phyloP scores from a whole-genome alignment of 768 basidiomycete genomes.

The Lentinula sp. region DNA sequence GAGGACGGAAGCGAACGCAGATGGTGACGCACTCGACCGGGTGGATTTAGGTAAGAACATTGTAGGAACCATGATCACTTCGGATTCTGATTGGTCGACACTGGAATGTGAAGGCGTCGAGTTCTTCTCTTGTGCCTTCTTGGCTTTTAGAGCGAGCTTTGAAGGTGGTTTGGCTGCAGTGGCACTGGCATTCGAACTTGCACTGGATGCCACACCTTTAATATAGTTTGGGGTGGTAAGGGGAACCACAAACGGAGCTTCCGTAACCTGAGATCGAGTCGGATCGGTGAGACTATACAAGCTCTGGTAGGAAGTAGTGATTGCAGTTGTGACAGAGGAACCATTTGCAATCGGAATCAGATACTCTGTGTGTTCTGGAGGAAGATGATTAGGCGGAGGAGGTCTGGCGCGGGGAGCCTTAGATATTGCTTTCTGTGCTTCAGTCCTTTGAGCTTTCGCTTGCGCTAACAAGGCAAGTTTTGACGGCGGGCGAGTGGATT shows the following conservation, averaged over 20 bases:
- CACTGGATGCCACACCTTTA: slow-evolving; percentile 28
- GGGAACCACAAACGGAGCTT: slow-evolving; percentile 38
- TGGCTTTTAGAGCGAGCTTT: slow-evolving; percentile 73
- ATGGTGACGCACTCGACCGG: slow-evolving; percentile 68
- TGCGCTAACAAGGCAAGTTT: slow-evolving; percentile 74
- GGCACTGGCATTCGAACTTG: slow-evolving; percentile 38
- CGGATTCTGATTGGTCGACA: slow-evolving; percentile 31
- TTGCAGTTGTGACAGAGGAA: slow-evolving; percentile 75
- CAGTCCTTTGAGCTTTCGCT: slow-evolving; percentile 38
- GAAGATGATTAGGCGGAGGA: slow-evolving; percentile 28
- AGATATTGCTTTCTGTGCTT: slow-evolving; percentile 25
- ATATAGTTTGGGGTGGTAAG: slow-evolving; percentile 19
- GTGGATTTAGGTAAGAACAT: slow-evolving; percentile 51
- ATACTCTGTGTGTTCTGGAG: slow-evolving; percentile 57
- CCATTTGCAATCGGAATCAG: slow-evolving; percentile 79
- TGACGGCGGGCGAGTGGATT: slow-evolving; percentile 42
- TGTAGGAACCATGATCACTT: slow-evolving; percentile 32
- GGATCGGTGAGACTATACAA: slow-evolving; percentile 58
- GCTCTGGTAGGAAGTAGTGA: slow-evolving; percentile 76
- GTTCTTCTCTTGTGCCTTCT: slow-evolving; percentile 30
- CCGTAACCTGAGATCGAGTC: slow-evolving; percentile 31
- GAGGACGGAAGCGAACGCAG: slow-evolving; percentile 70
- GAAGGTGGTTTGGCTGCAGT: slow-evolving; percentile 30
- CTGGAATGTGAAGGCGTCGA: not conserved
- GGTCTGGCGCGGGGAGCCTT: slow-evolving; percentile 9